phyloP scores from a whole-genome alignment of 2,329 filamentous ascomycete genomes.

The Sarocladium oryzae region DNA sequence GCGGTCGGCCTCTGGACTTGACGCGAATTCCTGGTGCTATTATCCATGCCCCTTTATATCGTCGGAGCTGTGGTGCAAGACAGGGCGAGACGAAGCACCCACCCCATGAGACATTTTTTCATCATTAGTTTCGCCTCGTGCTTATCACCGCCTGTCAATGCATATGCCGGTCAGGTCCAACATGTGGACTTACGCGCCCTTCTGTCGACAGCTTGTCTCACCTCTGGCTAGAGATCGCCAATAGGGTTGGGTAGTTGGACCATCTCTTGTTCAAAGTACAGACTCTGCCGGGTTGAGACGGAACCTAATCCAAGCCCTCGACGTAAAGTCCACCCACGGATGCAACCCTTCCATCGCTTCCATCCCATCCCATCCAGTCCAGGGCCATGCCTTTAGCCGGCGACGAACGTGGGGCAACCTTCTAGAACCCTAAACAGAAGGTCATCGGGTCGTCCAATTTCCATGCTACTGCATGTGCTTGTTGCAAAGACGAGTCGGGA shows the following conservation, averaged over 20 bases:
- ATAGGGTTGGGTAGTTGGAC: no score
- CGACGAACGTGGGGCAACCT: neutral
- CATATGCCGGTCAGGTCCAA: no score
- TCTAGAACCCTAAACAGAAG: neutral
- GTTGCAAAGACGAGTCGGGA: no score
- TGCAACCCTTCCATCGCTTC: neutral
- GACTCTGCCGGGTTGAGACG: neutral
- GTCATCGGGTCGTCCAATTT: neutral
- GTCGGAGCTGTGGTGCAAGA: no score
- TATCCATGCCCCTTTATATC: neutral
- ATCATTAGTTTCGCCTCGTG: no score
- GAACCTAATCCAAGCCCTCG: neutral
- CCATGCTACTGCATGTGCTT: neutral
- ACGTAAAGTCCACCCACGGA: neutral
- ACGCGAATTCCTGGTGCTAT: slow-evolving; percentile 1
- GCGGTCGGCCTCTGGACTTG: slow-evolving; percentile 3
- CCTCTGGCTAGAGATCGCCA: no score
- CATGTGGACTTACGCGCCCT: no score
- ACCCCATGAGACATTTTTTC: neutral
- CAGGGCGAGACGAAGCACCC: no score
- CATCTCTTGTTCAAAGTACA: no score
- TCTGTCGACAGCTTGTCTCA: no score
- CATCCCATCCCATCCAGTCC: neutral
- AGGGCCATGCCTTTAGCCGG: neutral
- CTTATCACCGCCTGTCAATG: no score